Percentiles rank a stretch among this genome's conserved stretches.
These are phyloP conservation scores for Rubia occidens DNA, from an alignment of 305 asterid genomes.

Conservation along the genomic window DNA sequence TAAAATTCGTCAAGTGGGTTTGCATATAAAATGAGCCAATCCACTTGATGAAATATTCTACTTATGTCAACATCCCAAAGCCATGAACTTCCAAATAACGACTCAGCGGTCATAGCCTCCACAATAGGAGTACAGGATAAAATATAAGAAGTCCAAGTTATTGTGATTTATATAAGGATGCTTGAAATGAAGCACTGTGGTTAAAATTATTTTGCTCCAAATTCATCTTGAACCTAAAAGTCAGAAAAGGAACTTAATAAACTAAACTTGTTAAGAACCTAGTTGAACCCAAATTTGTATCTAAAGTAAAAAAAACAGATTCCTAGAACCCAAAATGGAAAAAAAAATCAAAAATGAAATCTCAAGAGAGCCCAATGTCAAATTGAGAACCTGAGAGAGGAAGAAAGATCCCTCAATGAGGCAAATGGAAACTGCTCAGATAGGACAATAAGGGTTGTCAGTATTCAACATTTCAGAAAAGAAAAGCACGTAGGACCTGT, in stretches of 20 bases:
- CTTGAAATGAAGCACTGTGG: background rate
- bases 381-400: background rate
- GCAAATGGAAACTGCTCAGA: background rate
- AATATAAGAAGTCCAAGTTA: background rate
- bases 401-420: background rate
- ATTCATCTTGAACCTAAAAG: background rate
- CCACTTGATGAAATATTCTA: background rate
- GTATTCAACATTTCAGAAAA: too few species aligned
- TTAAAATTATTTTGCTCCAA: background rate
- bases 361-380: background rate
- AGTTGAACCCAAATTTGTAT: too few species aligned
- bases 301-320: too few species aligned
- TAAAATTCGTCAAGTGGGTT: background rate
- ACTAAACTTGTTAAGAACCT: background rate
- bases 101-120: background rate
- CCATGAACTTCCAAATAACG: background rate
- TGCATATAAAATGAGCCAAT: too few species aligned
- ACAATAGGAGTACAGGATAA: background rate
- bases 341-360: too few species aligned
- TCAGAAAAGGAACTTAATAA: background rate
- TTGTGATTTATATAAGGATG: background rate
- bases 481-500: too few species aligned
- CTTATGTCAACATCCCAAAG: background rate
- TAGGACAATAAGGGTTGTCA: too few species aligned
- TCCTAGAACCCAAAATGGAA: background rate